Conservation (phyloP, 2,329 filamentous ascomycete genomes). For the Neonectria ditissima region DNA sequence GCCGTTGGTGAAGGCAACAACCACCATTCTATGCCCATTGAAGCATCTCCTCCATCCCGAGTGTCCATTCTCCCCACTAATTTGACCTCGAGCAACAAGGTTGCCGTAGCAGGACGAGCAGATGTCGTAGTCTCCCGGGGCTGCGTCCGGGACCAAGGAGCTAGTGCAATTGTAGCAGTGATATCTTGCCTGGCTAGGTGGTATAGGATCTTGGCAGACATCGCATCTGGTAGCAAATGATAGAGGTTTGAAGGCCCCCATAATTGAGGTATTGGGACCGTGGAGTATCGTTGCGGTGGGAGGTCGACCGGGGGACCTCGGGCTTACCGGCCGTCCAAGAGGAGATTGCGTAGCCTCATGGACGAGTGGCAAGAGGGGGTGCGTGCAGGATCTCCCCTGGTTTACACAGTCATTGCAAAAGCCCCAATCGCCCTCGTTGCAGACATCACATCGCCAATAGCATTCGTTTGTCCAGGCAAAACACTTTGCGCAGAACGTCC, state of each 20-base stretch:
- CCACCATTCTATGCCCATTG: slow-evolving; percentile 84
- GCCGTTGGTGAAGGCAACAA: slow-evolving; percentile 80
- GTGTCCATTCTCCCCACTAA: slow-evolving; percentile 80
- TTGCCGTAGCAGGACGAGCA: slow-evolving; percentile 82
- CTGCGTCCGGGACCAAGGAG: slow-evolving; percentile 57
- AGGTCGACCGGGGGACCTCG: slow-evolving; percentile 58
- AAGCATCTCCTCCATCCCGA: slow-evolving; percentile 87
- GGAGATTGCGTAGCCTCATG: slow-evolving; percentile 61
- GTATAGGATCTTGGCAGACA: slow-evolving; percentile 79
- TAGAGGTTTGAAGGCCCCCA: slow-evolving; percentile 73
- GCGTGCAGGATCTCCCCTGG: slow-evolving; percentile 82
- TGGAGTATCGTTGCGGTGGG: slow-evolving; percentile 62
- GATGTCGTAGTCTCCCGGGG: slow-evolving; percentile 85
- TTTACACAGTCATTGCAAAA: slow-evolving; percentile 92
- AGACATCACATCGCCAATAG: slow-evolving; percentile 89
- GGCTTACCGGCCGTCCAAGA: slow-evolving; percentile 53
- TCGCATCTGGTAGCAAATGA: slow-evolving; percentile 83
- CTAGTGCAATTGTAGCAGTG: slow-evolving; percentile 83
- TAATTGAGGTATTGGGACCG: slow-evolving; percentile 58
- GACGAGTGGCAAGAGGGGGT: slow-evolving; percentile 81
- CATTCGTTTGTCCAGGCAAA: slow-evolving; percentile 80
- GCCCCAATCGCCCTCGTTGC: slow-evolving; percentile 95
- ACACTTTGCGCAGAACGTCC: slow-evolving; percentile 87
- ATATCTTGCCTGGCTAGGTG: slow-evolving; percentile 75
- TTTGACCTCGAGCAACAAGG: slow-evolving; percentile 71